Percentiles rank a stretch among this genome's conserved stretches.
These are phyloP conservation scores for Ogataea nakhonphanomensis DNA, from an alignment of 805 yeast genomes.

Conservation along the genomic window DNA sequence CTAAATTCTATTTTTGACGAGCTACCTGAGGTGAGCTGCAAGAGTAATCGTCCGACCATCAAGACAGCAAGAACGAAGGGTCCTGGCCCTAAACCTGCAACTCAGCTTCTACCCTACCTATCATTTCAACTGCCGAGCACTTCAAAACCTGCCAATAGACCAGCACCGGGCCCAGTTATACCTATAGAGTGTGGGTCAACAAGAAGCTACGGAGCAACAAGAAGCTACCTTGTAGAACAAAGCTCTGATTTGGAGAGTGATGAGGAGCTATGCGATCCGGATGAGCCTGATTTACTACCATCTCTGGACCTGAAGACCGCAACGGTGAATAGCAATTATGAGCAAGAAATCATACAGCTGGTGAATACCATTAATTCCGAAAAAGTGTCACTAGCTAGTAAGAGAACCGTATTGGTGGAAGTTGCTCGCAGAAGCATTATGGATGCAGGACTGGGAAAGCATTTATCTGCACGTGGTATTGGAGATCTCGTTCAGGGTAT, in stretches of 20 bases:
- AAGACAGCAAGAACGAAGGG: too few species aligned
- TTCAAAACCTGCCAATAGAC: too few species aligned
- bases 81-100: too few species aligned
- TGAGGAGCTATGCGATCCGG: conserved; percentile 13
- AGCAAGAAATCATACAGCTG: conserved; percentile 16
- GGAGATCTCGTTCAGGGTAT: conserved; percentile 4
- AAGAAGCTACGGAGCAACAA: conserved; percentile 29
- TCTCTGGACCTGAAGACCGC: conserved; percentile 30
- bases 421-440: conserved; percentile 22
- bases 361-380: conserved; percentile 9
- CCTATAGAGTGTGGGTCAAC: too few species aligned
- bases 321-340: conserved; percentile 29
- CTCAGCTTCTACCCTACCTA: too few species aligned
- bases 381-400: conserved; percentile 16
- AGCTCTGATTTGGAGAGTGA: conserved; percentile 14
- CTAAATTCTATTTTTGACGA: not conserved
- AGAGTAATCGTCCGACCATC: too few species aligned
- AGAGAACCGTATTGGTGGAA: conserved; percentile 25
- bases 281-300: conserved; percentile 18
- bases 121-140: too few species aligned
- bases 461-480: conserved; percentile 16
- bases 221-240: conserved; percentile 26
- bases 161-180: too few species aligned
- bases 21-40: too few species aligned
- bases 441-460: conserved; percentile 19